These are phyloP conservation scores for Solanum phureja DNA, from an alignment of 257 asterid species.

Conservation along the genomic window DNA sequence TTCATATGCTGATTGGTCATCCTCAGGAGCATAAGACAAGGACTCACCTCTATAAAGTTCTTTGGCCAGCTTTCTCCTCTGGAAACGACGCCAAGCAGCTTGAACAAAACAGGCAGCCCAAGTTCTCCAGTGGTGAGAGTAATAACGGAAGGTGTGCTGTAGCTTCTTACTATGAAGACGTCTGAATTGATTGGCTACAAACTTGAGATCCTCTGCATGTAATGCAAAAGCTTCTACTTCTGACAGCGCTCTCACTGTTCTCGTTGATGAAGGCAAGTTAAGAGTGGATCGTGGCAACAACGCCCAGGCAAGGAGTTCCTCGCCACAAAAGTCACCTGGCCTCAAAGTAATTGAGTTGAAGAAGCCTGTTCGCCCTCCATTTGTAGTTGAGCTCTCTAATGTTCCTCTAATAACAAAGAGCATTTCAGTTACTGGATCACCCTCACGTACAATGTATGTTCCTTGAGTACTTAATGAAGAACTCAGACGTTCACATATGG, in stretches of 20 bases:
- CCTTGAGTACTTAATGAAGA: conserved; percentile 69
- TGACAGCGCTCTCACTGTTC: conserved; percentile 59
- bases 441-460: conserved; percentile 81
- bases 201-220: conserved; percentile 74
- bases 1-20: conserved; percentile 14
- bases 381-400: conserved; percentile 76
- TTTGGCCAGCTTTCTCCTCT: conserved; percentile 35
- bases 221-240: conserved; percentile 86
- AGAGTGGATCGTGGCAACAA: conserved; percentile 50
- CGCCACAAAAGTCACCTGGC: conserved; percentile 77
- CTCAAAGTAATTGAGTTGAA: conserved; percentile 55
- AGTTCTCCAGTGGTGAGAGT: conserved; percentile 83
- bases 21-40: conserved; percentile 9
- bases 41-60: conserved; percentile 41
- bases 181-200: conserved; percentile 73
- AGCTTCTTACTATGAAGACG: conserved; percentile 79
- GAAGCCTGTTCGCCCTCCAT: conserved; percentile 78
- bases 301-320: conserved; percentile 84
- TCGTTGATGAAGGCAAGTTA: conserved; percentile 66
- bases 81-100: conserved; percentile 64
- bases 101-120: conserved; percentile 82
- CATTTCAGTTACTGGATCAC: conserved; percentile 78
- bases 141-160: conserved; percentile 67
- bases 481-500: conserved; percentile 76
- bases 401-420: conserved; percentile 68